Evolutionary conservation across 78 protist species (phyloP).

Genomic region (Dictyostelium purpureum): DNA sequence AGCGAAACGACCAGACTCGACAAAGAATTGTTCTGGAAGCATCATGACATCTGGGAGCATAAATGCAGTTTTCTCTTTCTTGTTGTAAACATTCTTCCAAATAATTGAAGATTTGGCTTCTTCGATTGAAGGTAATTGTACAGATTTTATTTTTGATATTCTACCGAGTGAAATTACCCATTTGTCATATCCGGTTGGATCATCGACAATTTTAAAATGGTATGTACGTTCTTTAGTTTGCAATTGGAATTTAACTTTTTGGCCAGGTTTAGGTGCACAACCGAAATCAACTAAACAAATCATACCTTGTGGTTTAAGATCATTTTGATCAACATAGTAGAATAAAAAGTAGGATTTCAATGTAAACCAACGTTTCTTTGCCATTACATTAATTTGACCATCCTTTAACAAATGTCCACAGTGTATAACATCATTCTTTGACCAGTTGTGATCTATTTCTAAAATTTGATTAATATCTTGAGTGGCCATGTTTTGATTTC

Average conservation of each 20-base stretch:
- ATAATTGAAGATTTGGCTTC: slow-evolving; percentile 12
- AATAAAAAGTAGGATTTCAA: slow-evolving; percentile 44
- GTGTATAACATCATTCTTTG: neutral
- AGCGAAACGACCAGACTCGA: slow-evolving; percentile 53
- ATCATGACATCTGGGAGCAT: slow-evolving; percentile 58
- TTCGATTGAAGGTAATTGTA: neutral
- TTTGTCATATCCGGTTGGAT: slow-evolving; percentile 34
- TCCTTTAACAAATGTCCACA: slow-evolving; percentile 49
- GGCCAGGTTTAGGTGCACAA: slow-evolving; percentile 65
- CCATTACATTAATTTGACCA: slow-evolving; percentile 80
- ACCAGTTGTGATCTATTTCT: slow-evolving; percentile 77
- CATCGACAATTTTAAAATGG: slow-evolving; percentile 24
- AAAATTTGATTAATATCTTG: slow-evolving; percentile 27
- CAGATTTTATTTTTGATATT: neutral
- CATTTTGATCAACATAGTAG: slow-evolving; percentile 36
- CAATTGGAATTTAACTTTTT: slow-evolving; percentile 55
- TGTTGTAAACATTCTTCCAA: slow-evolving; percentile 45
- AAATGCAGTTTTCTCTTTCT: slow-evolving; percentile 33
- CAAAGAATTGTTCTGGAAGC: slow-evolving; percentile 51
- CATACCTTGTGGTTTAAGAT: slow-evolving; percentile 45
- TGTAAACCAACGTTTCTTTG: slow-evolving; percentile 67
- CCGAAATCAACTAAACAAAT: slow-evolving; percentile 56
- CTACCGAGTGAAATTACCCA: slow-evolving; percentile 42
- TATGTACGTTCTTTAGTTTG: slow-evolving; percentile 28
- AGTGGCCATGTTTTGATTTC: slow-evolving; percentile 19